Evolutionary conservation across 2,329 filamentous ascomycete genomes (phyloP).

Genomic region (Cladosporium halotolerans): DNA sequence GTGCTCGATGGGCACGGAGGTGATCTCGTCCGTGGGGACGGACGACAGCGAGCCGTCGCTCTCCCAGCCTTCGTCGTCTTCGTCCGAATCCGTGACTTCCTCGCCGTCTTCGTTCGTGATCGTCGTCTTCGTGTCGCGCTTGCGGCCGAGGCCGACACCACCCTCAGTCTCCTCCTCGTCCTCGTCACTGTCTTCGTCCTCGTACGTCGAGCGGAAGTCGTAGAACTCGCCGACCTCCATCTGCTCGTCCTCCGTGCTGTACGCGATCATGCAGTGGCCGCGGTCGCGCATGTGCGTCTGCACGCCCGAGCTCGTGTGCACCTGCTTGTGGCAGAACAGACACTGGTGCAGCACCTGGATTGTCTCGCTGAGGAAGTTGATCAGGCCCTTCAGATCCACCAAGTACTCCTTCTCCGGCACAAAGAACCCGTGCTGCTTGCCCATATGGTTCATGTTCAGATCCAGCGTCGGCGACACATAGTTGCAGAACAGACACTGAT

Average conservation of each 20-base stretch:
- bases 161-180: slow-evolving; percentile 37
- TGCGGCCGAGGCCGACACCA: slow-evolving; percentile 65
- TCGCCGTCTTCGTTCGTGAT: slow-evolving; percentile 45
- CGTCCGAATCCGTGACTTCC: slow-evolving; percentile 42
- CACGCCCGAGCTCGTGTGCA: slow-evolving; percentile 69
- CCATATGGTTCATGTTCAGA: slow-evolving; percentile 85
- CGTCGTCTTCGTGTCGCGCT: slow-evolving; percentile 45
- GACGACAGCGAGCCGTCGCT: slow-evolving; percentile 82
- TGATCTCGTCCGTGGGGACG: slow-evolving; percentile 77
- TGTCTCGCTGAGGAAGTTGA: slow-evolving; percentile 72
- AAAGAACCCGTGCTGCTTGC: slow-evolving; percentile 88
- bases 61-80: slow-evolving; percentile 81
- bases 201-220: slow-evolving; percentile 93
- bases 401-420: slow-evolving; percentile 84
- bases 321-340: slow-evolving; percentile 77
- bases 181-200: slow-evolving; percentile 64
- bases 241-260: slow-evolving; percentile 80
- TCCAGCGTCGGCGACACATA: slow-evolving; percentile 67
- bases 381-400: slow-evolving; percentile 71
- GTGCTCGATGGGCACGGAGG: slow-evolving; percentile 68
- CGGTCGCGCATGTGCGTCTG: slow-evolving; percentile 98
- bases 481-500: slow-evolving; percentile 84
- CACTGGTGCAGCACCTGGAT: slow-evolving; percentile 78
- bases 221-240: slow-evolving; percentile 94
- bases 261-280: slow-evolving; percentile 94